Percentiles rank a stretch among this genome's conserved stretches.
These are phyloP conservation scores for Penicillium vulpinum DNA, from an alignment of 2,329 filamentous ascomycete genomes.

Conservation along the genomic window DNA sequence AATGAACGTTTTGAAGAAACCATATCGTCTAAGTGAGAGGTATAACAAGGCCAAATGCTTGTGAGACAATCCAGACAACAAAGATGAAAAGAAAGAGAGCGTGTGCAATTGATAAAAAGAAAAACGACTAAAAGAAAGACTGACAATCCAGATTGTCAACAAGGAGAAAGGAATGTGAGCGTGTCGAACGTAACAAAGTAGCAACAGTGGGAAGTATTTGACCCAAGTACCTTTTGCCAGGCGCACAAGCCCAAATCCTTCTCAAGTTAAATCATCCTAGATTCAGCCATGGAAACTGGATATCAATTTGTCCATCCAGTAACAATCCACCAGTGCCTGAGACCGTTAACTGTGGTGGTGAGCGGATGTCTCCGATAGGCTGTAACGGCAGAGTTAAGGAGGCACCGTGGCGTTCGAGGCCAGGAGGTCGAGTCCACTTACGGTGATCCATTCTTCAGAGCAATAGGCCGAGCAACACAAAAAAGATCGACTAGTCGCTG, in stretches of 20 bases:
- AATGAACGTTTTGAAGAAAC: constrained; percentile 29
- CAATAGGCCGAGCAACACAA: background rate
- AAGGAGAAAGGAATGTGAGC: constrained; percentile 25
- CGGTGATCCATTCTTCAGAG: constrained; percentile 10
- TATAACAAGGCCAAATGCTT: background rate
- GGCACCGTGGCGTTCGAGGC: background rate
- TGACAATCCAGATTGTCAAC: constrained; percentile 25
- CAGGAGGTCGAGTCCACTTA: background rate
- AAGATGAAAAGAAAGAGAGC: constrained; percentile 1
- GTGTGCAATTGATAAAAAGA: constrained; percentile 11
- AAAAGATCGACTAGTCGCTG: constrained; percentile 3
- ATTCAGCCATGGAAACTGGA: background rate
- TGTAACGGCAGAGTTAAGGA: background rate
- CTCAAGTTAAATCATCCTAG: background rate
- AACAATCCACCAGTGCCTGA: background rate
- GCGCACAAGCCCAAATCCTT: background rate
- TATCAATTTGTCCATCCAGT: constrained; percentile 6
- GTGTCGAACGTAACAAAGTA: constrained; percentile 10
- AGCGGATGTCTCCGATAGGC: background rate
- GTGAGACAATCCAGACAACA: background rate
- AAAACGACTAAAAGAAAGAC: constrained; percentile 16
- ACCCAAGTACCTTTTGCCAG: constrained; percentile 5
- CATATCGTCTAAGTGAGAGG: constrained; percentile 23
- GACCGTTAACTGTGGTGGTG: background rate
- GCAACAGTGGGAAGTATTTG: constrained; percentile 17